These are phyloP conservation scores for Aspergillus leporis DNA, from an alignment of 495 filamentous ascomycete genomes.

Conservation along the genomic window DNA sequence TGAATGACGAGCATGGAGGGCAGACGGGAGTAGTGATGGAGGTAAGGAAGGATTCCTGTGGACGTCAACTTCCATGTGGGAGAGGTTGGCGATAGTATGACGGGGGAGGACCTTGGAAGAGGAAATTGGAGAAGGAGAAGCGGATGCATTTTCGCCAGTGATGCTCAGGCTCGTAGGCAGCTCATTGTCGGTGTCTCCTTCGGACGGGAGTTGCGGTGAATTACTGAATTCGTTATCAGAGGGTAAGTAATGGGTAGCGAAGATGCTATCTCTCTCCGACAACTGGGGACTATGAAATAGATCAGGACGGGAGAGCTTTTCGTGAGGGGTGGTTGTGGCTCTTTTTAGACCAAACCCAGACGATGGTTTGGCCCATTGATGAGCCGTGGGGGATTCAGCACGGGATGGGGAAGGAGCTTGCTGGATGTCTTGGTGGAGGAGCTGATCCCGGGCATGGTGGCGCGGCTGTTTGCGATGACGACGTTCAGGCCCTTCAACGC, in stretches of 20 bases:
- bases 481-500: slow-evolving; percentile 35
- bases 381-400: slow-evolving; percentile 43
- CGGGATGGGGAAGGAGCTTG: slow-evolving; percentile 40
- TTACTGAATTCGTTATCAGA: slow-evolving; percentile 46
- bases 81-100: slow-evolving; percentile 32
- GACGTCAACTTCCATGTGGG: slow-evolving; percentile 49
- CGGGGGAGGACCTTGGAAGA: slow-evolving; percentile 40
- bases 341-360: slow-evolving; percentile 40
- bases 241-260: slow-evolving; percentile 59
- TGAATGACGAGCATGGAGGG: slow-evolving; percentile 28
- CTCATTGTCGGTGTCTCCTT: slow-evolving; percentile 33
- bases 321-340: slow-evolving; percentile 31
- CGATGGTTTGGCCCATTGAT: slow-evolving; percentile 37
- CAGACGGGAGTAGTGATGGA: slow-evolving; percentile 32
- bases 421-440: slow-evolving; percentile 33
- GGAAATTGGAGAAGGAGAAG: slow-evolving; percentile 35
- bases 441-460: slow-evolving; percentile 37
- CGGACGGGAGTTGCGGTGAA: slow-evolving; percentile 51
- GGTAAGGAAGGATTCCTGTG: slow-evolving; percentile 40
- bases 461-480: slow-evolving; percentile 44
- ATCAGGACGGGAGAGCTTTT: slow-evolving; percentile 29
- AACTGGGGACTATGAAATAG: slow-evolving; percentile 49
- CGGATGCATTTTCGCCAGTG: slow-evolving; percentile 31
- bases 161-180: slow-evolving; percentile 31
- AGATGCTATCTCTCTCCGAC: slow-evolving; percentile 64